phyloP scores from a whole-genome alignment of 2,329 filamentous ascomycete genomes.

The Clonostachys byssicola region DNA sequence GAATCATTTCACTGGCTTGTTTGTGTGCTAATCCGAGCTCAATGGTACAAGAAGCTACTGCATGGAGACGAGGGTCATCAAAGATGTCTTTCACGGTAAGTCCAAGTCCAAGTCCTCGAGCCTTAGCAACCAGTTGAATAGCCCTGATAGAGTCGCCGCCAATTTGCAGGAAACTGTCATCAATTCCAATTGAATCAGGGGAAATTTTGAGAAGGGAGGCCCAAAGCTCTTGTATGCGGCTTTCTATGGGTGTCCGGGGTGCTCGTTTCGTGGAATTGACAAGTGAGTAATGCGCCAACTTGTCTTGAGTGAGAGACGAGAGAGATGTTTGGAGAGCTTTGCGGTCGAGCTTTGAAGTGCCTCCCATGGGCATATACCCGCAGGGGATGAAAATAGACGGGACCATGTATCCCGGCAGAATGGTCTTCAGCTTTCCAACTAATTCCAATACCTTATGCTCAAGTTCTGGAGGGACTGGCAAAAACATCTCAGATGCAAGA shows the following conservation, averaged over 20 bases:
- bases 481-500: background rate
- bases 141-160: conserved; percentile 15
- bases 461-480: background rate
- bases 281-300: conserved; percentile 1
- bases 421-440: conserved; percentile 1
- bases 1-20: no score
- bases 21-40: background rate
- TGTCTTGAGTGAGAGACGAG: background rate
- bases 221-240: conserved; percentile 8
- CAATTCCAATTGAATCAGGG: conserved; percentile 4
- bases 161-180: conserved; percentile 10
- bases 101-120: conserved; percentile 1
- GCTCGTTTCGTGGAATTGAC: background rate
- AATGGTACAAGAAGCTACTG: background rate
- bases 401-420: conserved; percentile 9
- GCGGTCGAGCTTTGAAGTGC: conserved; percentile 6
- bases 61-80: conserved; percentile 2
- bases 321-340: background rate
- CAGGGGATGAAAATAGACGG: conserved; percentile 6
- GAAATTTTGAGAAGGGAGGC: conserved; percentile 5
- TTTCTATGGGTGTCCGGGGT: conserved; percentile 3
- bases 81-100: conserved; percentile 5
- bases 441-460: background rate
- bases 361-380: conserved; percentile 3
- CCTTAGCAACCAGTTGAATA: conserved; percentile 7